A percentile compares a stretch with the other conserved stretches of the same genome.
Evolutionary conservation across 208 protist genomes (phyloP).

Genomic region (Trypanosoma congolense): DNA sequence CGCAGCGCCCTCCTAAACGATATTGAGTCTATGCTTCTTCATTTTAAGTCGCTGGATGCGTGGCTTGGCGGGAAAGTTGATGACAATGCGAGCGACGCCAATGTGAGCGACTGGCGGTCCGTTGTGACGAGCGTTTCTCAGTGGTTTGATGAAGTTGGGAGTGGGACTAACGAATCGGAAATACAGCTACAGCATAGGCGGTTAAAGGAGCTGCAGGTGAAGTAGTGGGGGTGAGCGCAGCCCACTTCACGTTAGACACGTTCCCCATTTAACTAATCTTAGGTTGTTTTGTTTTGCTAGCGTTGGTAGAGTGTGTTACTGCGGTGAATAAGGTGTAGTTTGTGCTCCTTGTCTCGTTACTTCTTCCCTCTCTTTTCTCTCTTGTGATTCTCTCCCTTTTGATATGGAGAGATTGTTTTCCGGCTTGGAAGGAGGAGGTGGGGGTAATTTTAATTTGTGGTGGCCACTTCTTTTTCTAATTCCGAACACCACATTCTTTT

Average conservation of each 20-base stretch:
- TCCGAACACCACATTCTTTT: no score
- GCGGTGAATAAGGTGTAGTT: background rate
- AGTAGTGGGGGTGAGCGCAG: no score
- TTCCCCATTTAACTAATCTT: background rate
- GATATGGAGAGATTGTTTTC: no score
- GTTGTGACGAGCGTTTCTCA: slow-evolving; percentile 28
- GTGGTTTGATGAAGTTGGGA: slow-evolving; percentile 38
- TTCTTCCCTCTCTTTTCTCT: no score
- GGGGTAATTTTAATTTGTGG: no score
- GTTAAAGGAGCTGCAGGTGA: slow-evolving; percentile 30
- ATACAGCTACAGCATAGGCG: slow-evolving; percentile 16
- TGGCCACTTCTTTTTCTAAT: no score
- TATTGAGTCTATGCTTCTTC: slow-evolving; percentile 48
- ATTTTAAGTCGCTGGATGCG: slow-evolving; percentile 35
- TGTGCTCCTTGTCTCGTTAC: no score
- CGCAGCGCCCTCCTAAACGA: slow-evolving; percentile 61
- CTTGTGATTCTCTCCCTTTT: no score
- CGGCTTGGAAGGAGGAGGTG: no score
- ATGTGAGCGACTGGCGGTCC: slow-evolving; percentile 25
- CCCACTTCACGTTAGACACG: no score
- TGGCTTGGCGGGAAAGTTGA: slow-evolving; percentile 22
- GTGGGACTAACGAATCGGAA: slow-evolving; percentile 13
- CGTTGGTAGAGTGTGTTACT: background rate
- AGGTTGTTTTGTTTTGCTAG: background rate
- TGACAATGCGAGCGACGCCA: background rate